Evolutionary conservation across 441 rosid genomes (phyloP), one percentile per base, ranked within the genome.

Genomic region (Jatropha podagrica): DNA sequence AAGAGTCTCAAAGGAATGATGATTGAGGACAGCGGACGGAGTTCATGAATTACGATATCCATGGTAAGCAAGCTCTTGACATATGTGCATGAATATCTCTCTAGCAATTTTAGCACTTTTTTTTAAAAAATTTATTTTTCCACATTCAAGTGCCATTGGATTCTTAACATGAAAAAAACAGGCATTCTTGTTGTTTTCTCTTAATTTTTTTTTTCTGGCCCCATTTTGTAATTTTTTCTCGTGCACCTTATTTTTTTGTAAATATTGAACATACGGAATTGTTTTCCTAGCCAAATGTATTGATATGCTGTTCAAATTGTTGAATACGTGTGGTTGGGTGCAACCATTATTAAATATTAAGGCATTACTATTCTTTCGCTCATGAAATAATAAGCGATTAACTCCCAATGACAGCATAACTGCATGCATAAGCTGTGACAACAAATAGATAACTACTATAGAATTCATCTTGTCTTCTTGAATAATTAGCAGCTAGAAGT

Each of bases 1-100:
- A 95, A 85, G 84, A 92, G 97, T 82, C 86, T 95, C 4, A 91
- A 92, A 83, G 99, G 97, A 74, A 91, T 95, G 97, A 89, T 89
- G 97, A 87, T 86, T 0, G 99, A 95, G 46, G 97, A 95, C 68
- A 72, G 81, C 23, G 86, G 82, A 49, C 82, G 90, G 74, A 81
- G 75, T 73, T 83, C 82, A 38, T 88, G 83, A 87, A 60, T 42
- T 38, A 32, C 72, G 74, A 54, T 48, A 67, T 74, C 69, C 27
- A 67, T 58, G 82, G 88, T 78, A 76, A 78, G 88, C 78, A 51
- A 65, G 37, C 64, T 79, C 48, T 38, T 37, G 12, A 64, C 65
- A 11, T 51, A 11, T 48, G 48, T 73, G 60, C 40, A 72, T 74
- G 69, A 73, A 51, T 69, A 54, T 67, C 56, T 60, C 55, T 65